A percentile compares a stretch with the other conserved stretches of the same genome.
phyloP scores from a whole-genome alignment of 176 grass and related monocot genomes.

The Oryza glaberrima region DNA sequence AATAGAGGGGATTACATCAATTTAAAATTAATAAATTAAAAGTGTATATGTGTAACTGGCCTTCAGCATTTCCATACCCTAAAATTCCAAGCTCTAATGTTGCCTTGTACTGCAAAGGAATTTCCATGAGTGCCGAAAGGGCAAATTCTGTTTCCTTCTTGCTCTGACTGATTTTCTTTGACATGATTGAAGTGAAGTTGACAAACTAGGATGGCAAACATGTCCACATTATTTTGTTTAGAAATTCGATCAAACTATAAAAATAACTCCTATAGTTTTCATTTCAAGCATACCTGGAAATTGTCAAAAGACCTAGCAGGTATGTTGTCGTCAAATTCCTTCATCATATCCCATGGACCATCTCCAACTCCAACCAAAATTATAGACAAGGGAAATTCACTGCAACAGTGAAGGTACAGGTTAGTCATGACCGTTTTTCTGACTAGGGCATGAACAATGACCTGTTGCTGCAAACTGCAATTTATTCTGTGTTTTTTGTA shows the following conservation, averaged over 20 bases:
- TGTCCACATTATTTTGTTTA: slow-evolving; percentile 23
- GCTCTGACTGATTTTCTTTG: slow-evolving; percentile 64
- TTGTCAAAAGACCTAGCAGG: slow-evolving; percentile 73
- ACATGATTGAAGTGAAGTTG: slow-evolving; percentile 83
- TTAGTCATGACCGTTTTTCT: background rate
- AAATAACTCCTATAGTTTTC: slow-evolving; percentile 1
- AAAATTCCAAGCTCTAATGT: slow-evolving; percentile 78
- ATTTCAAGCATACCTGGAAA: slow-evolving; percentile 50
- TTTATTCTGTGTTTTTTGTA: background rate
- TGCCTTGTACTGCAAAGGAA: slow-evolving; percentile 82
- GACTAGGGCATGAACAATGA: background rate
- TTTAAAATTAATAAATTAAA: slow-evolving; percentile 29
- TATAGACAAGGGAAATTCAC: slow-evolving; percentile 72
- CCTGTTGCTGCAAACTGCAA: background rate
- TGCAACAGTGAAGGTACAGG: slow-evolving; percentile 28
- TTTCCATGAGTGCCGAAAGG: slow-evolving; percentile 86
- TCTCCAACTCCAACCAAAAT: slow-evolving; percentile 75
- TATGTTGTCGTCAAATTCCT: slow-evolving; percentile 78
- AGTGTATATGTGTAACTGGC: slow-evolving; percentile 9
- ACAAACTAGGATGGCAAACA: slow-evolving; percentile 65
- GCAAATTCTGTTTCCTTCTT: slow-evolving; percentile 86
- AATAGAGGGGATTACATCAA: slow-evolving; percentile 9
- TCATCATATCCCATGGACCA: slow-evolving; percentile 81
- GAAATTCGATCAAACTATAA: background rate
- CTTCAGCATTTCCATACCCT: slow-evolving; percentile 64